Base-by-base conservation (phyloP, 306 rosid species). In the Calophaca sinica region DNA sequence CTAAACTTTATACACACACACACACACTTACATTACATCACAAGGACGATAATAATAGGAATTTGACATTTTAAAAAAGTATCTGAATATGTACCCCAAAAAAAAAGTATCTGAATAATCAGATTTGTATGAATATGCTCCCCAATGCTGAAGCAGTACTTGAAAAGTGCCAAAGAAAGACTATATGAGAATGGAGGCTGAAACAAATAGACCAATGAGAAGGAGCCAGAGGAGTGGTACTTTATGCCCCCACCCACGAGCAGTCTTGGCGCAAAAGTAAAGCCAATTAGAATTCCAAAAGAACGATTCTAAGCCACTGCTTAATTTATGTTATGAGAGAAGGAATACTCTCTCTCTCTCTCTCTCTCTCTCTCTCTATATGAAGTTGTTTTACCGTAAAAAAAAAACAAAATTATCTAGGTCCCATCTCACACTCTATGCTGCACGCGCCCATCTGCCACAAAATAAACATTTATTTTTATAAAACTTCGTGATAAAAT, bases 291-390 rank as follows among this genome's bases (percentile, higher is more conserved):
- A 72, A 72, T 80, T 68, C 55, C 58, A 4, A 73, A 77, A 81
- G 35, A 60, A 61, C 86, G 85, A 86, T 86, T 84, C 87, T 75
- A 49, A 72, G 71, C 45, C 76, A 69, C 85, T 83, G 54, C 80
- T 77, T 63, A 20, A 20, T 20, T 20, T 20, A 20, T 20, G 26
- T 20, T 20, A 20, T 20, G 26, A 20, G 26, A 20, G 9, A 46
- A 20, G 6, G 62, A 15, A 35, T 32, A 11, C 12, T 2, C 64
- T 9, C 28, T 42, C 11, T 42, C 46, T 6, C 46, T 41, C 45
- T 1, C 8, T n/a, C n/a, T n/a, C n/a, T n/a, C n/a, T n/a, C n/a
- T n/a, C n/a, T n/a, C n/a, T n/a, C n/a, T n/a, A n/a, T n/a, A n/a
- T n/a, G n/a, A n/a, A n/a, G n/a, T n/a, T n/a, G n/a, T n/a, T n/a